Evolutionary conservation across 805 yeast genomes (phyloP).

Genomic region (Yarrowia sp.): DNA sequence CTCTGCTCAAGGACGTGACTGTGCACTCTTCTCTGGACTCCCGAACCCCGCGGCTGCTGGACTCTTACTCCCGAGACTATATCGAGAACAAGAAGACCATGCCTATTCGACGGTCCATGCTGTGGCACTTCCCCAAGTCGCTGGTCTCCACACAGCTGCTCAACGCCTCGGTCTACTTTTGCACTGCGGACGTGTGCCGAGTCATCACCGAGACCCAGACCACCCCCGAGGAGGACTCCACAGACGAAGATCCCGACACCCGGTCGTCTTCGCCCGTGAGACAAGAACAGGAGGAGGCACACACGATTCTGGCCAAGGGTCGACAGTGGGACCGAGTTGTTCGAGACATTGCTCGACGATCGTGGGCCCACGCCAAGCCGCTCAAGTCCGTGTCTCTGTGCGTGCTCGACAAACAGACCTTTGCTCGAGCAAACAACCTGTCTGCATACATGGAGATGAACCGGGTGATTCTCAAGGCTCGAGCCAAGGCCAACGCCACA

Average conservation of each 20-base stretch:
- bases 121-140: conserved; percentile 85
- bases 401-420: conserved; percentile 68
- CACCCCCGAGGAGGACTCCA: conserved; percentile 41
- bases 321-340: conserved; percentile 54
- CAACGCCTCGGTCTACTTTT: conserved; percentile 75
- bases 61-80: conserved; percentile 70
- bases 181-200: conserved; percentile 60
- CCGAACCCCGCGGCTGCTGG: conserved; percentile 61
- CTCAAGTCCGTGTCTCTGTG: conserved; percentile 72
- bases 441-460: conserved; percentile 90
- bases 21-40: conserved; percentile 51
- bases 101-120: conserved; percentile 80
- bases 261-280: conserved; percentile 41
- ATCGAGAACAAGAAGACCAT: conserved; percentile 76
- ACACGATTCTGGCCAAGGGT: conserved; percentile 41
- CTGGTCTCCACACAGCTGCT: conserved; percentile 77
- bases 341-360: conserved; percentile 86
- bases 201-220: conserved; percentile 55
- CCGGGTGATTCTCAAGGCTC: conserved; percentile 68
- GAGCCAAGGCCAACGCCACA: conserved; percentile 56
- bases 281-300: conserved; percentile 16
- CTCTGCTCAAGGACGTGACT: conserved; percentile 68
- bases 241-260: conserved; percentile 44
- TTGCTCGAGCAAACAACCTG: conserved; percentile 78
- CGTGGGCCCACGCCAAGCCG: conserved; percentile 78